Base-by-base conservation (phyloP, 1,284 basidiomycete genomes). In the Ganoderma boninense region DNA sequence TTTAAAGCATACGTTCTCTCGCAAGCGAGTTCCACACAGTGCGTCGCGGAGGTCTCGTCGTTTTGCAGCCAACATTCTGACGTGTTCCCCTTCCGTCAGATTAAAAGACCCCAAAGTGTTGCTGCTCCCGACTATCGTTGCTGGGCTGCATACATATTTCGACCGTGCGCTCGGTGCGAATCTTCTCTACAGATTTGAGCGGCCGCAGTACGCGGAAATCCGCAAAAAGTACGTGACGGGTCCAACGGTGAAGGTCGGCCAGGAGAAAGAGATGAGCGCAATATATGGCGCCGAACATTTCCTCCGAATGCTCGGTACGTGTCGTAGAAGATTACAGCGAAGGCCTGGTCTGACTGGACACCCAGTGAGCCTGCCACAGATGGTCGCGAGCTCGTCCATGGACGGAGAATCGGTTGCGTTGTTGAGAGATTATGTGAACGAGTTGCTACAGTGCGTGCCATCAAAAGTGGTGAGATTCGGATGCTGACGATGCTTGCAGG, bases 201-300 rank as follows among this genome's bases (percentile, higher is more conserved):
- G 97, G 26, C 91, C 92, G 14, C 97, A 99, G 80, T 99, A 98
- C 76, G 91, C 94, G 6, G 90, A 94, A 61, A 88, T 95, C 35
- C 89, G 95, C 54, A 92, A 94, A 77, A 85, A 89, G 73, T 95
- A 92, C 76, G 89, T 93, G 75, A 92, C 92, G 18, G 90, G 92
- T 0, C 90, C 88, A 60, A 87, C 88, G 46, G 92, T 94, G 29
- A 82, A 87, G 66, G 83, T 91, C 5, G 92, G 90, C 3, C 85
- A 90, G 73, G 92, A 94, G 78, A 93, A 92, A 79, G 92, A 96
- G 75, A 95, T 98, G 89, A 96, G 95, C 79, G 86, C 90, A 66
- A 88, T 98, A 23, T 99, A 99, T 77, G 98, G 97, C 0, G 96
- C 95, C 4, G 97, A 99, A 80, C 97, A 99, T 81, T 80, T 99